Evolutionary conservation across 345 rosid genomes (phyloP).

Genomic region (Arabis hirsuta): DNA sequence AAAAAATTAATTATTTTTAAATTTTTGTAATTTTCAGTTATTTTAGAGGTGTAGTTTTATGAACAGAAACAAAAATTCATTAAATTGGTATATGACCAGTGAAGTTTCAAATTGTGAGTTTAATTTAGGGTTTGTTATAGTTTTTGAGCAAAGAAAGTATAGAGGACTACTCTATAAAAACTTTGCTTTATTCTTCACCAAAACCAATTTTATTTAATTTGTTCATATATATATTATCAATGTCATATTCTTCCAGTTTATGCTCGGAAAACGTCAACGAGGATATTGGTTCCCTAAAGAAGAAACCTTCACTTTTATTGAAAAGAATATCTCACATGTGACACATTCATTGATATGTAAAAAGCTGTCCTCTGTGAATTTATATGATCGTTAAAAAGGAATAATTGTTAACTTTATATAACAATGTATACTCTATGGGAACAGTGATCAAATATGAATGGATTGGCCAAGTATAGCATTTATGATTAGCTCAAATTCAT

Average conservation of each 20-base stretch:
- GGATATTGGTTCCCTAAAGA: conserved; percentile 45
- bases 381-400: conserved; percentile 29
- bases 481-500: not conserved
- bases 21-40: not conserved
- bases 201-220: conserved; percentile 7
- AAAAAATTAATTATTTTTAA: too few species aligned
- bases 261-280: conserved; percentile 37
- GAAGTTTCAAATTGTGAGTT: not conserved
- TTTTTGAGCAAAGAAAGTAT: not conserved
- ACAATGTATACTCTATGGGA: not conserved
- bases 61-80: not conserved
- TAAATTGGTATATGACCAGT: not conserved
- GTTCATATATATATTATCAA: not conserved
- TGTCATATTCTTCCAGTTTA: conserved; percentile 17
- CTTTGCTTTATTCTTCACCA: not conserved
- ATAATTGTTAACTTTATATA: conserved; percentile 28
- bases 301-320: conserved; percentile 40
- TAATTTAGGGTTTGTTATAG: not conserved
- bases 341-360: conserved; percentile 39
- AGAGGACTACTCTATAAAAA: not conserved
- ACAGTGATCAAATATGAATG: conserved; percentile 25
- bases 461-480: not conserved
- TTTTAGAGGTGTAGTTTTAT: not conserved
- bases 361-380: conserved; percentile 31
- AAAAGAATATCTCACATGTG: conserved; percentile 18